phyloP scores from a whole-genome alignment of 2,329 filamentous ascomycete species.

The Xylaria hypoxylon region DNA sequence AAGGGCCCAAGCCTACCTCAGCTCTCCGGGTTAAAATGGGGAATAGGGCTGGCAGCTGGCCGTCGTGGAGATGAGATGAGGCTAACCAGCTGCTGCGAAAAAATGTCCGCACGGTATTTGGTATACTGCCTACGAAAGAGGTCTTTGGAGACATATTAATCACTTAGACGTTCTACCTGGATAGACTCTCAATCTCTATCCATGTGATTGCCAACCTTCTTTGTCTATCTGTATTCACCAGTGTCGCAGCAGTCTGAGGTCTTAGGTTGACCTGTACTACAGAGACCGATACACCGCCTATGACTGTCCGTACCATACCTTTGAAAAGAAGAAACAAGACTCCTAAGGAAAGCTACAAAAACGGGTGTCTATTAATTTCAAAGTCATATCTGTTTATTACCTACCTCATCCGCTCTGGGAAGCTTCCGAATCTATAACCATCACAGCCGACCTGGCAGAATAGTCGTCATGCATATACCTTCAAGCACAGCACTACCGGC shows the following conservation, averaged over 20 bases:
- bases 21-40: conserved; percentile 12
- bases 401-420: background rate
- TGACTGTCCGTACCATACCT: background rate
- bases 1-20: conserved; percentile 18
- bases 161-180: background rate
- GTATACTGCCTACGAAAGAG: conserved; percentile 4
- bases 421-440: background rate
- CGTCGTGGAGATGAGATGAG: conserved; percentile 26
- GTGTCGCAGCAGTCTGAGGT: conserved; percentile 1
- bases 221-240: conserved; percentile 7
- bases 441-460: background rate
- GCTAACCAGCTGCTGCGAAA: conserved; percentile 1
- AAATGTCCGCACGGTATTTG: conserved; percentile 10
- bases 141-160: conserved; percentile 11
- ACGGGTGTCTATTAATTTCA: background rate
- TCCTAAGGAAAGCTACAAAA: background rate
- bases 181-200: background rate
- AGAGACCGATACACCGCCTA: conserved; percentile 10
- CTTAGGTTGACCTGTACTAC: conserved; percentile 9
- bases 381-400: conserved; percentile 12
- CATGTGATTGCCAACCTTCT: background rate
- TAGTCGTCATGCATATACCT: conserved; percentile 35
- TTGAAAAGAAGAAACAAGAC: conserved; percentile 5
- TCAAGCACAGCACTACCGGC: conserved; percentile 38
- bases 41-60: conserved; percentile 29